Conservation (phyloP, 805 yeast genomes). For the Pichia eremophila region DNA sequence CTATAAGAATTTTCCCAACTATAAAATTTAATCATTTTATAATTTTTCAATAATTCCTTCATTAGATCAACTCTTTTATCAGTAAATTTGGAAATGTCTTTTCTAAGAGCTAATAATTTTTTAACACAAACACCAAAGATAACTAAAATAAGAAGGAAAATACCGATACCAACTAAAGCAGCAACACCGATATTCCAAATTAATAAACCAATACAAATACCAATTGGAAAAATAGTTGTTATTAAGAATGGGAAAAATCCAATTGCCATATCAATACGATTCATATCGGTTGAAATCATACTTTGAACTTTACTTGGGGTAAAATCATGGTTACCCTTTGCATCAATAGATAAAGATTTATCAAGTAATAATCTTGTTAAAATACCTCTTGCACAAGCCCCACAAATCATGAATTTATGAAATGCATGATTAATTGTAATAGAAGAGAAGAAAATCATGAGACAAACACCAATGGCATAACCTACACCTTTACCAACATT, state of each 20-base stretch:
- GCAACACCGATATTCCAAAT: constrained; percentile 61
- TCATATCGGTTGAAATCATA: constrained; percentile 70
- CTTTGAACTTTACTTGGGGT: constrained; percentile 70
- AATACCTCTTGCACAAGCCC: constrained; percentile 63
- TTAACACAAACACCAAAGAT: constrained; percentile 38
- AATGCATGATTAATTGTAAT: constrained; percentile 53
- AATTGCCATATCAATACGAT: constrained; percentile 68
- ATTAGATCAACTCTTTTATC: constrained; percentile 69
- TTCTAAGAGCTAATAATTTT: constrained; percentile 44
- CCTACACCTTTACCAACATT: constrained; percentile 62
- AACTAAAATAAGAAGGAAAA: constrained; percentile 40
- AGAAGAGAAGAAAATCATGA: constrained; percentile 42
- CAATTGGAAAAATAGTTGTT: constrained; percentile 53
- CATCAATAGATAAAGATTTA: constrained; percentile 55
- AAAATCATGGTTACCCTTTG: constrained; percentile 50
- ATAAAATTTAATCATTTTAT: constrained; percentile 76
- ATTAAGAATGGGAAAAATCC: constrained; percentile 59
- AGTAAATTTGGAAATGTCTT: constrained; percentile 50
- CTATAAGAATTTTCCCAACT: constrained; percentile 84
- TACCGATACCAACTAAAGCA: constrained; percentile 63
- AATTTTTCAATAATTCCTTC: constrained; percentile 69
- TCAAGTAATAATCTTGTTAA: constrained; percentile 58
- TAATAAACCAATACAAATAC: constrained; percentile 55
- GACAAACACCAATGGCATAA: constrained; percentile 61
- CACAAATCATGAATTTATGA: constrained; percentile 48